phyloP scores from a whole-genome alignment of 495 filamentous ascomycete species.

The Penicillium manginii region DNA sequence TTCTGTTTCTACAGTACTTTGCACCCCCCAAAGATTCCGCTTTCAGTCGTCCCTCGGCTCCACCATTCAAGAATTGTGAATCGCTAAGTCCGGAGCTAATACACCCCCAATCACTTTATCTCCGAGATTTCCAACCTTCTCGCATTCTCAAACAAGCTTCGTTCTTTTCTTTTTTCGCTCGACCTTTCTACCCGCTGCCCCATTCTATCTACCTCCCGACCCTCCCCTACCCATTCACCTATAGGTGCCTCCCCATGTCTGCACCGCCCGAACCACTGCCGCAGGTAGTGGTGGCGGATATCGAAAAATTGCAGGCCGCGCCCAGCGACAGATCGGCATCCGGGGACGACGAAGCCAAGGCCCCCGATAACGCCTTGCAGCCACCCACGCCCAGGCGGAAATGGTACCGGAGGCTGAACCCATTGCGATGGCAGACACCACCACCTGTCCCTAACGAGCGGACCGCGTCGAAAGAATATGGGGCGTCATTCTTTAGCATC shows the following conservation, averaged over 20 bases:
- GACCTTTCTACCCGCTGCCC: neutral
- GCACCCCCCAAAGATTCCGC: no score
- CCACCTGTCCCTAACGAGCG: conserved; percentile 60
- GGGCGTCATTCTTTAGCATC: conserved; percentile 56
- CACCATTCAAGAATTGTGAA: no score
- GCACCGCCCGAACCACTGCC: conserved; percentile 22
- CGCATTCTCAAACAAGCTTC: neutral
- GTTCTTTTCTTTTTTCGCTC: neutral
- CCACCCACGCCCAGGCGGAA: conserved; percentile 34
- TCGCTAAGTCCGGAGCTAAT: neutral
- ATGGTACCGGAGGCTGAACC: conserved; percentile 61
- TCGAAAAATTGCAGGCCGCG: conserved; percentile 21
- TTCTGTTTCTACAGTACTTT: no score
- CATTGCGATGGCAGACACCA: conserved; percentile 51
- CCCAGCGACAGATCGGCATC: conserved; percentile 21
- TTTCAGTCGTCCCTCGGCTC: no score
- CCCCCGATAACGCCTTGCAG: conserved; percentile 13
- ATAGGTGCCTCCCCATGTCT: conserved; percentile 16
- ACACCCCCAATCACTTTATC: neutral
- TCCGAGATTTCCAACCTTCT: neutral
- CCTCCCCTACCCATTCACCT: neutral
- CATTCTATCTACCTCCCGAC: neutral
- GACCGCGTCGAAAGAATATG: conserved; percentile 53
- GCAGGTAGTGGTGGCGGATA: conserved; percentile 20
- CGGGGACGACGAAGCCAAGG: conserved; percentile 24